Evolutionary conservation across 208 protist genomes (phyloP).

Genomic region (Endotrypanum monterogeii): DNA sequence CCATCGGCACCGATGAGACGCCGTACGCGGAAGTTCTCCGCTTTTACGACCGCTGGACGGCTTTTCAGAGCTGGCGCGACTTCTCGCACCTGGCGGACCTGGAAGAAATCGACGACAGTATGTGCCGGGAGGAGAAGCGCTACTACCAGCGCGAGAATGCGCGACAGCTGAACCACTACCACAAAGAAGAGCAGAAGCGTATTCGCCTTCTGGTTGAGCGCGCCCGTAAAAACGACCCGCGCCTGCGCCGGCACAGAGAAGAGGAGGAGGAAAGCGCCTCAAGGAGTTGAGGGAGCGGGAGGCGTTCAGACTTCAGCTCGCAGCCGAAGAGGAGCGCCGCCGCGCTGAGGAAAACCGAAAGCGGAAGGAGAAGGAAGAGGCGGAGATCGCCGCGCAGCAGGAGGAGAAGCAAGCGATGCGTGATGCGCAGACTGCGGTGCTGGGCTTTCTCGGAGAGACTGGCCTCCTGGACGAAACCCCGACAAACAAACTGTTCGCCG

Average conservation of each 20-base stretch:
- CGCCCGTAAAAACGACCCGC: slow-evolving; percentile 92
- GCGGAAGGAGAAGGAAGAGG: slow-evolving; percentile 48
- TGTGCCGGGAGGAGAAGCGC: slow-evolving; percentile 96
- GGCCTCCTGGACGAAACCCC: slow-evolving; percentile 58
- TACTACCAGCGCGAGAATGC: slow-evolving; percentile 97
- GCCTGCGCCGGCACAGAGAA: slow-evolving; percentile 83
- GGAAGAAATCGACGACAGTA: slow-evolving; percentile 90
- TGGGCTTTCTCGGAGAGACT: slow-evolving; percentile 50
- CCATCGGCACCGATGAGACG: slow-evolving; percentile 73
- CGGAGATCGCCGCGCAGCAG: slow-evolving; percentile 30
- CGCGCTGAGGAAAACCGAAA: slow-evolving; percentile 53
- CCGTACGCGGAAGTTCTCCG: slow-evolving; percentile 71
- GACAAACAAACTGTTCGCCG: slow-evolving; percentile 78
- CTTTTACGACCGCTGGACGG: slow-evolving; percentile 96
- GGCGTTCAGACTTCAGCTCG: slow-evolving; percentile 63
- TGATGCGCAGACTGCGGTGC: slow-evolving; percentile 43
- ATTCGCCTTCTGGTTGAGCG: slow-evolving; percentile 90
- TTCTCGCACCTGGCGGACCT: slow-evolving; percentile 95
- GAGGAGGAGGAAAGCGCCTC: slow-evolving; percentile 76
- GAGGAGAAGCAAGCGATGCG: slow-evolving; percentile 58
- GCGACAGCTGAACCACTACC: slow-evolving; percentile 76
- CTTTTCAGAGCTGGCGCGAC: slow-evolving; percentile 96
- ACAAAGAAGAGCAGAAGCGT: slow-evolving; percentile 90
- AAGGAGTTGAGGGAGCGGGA: slow-evolving; percentile 69
- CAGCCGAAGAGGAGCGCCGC: slow-evolving; percentile 64